Conservation (phyloP, 2,329 filamentous ascomycete species). For the Sclerotinia glacialis region DNA sequence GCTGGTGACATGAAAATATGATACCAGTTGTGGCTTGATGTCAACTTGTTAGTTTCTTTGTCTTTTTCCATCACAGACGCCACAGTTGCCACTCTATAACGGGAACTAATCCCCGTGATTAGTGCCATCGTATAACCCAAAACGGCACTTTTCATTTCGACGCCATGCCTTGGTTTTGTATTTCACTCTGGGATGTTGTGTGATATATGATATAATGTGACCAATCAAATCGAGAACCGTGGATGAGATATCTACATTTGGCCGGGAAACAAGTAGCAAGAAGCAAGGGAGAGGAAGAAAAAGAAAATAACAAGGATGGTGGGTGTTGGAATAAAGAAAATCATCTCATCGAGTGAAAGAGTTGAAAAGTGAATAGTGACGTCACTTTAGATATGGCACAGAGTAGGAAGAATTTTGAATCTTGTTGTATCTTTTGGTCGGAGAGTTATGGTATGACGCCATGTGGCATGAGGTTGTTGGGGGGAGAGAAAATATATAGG, state of each 20-base stretch:
- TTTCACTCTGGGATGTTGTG: neutral
- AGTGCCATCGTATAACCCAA: neutral
- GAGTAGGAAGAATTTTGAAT: too few species aligned
- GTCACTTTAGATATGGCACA: neutral
- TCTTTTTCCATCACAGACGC: neutral
- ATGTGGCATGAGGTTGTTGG: too few species aligned
- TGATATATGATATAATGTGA: neutral
- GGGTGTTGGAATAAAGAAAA: constrained; percentile 1
- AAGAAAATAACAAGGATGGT: neutral
- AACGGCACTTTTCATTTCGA: neutral
- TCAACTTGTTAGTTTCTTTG: neutral
- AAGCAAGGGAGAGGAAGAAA: neutral
- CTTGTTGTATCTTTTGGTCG: too few species aligned
- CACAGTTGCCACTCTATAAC: neutral
- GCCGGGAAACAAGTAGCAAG: neutral
- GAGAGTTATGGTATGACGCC: constrained; percentile 19
- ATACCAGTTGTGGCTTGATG: constrained; percentile 11
- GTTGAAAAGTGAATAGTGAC: too few species aligned
- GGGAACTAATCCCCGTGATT: constrained; percentile 4
- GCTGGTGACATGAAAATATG: neutral
- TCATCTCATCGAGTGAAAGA: too few species aligned
- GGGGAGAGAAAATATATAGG: constrained; percentile 4
- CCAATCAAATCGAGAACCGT: neutral
- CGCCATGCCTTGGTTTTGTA: constrained; percentile 11
- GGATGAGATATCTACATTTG: neutral